Percentiles rank a stretch among this genome's conserved stretches.
Evolutionary conservation across 768 basidiomycete genomes (phyloP).

Genomic region (Rubroboletus satanas): DNA sequence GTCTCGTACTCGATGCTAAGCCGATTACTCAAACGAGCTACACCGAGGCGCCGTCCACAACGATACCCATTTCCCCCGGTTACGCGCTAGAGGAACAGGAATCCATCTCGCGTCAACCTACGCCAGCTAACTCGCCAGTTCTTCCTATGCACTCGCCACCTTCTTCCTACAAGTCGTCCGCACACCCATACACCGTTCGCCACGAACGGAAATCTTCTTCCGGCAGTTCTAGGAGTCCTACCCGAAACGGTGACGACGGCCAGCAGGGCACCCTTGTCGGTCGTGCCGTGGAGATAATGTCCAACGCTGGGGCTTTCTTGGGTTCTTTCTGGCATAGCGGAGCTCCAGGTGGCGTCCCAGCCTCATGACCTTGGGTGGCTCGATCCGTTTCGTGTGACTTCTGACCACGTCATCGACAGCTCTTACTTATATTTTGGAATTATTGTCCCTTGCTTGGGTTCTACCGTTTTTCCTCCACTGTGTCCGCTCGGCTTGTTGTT

Average conservation of each 20-base stretch:
- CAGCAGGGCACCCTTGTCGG: constrained; percentile 47
- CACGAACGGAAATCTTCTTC: constrained; percentile 20
- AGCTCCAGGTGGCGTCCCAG: constrained; percentile 15
- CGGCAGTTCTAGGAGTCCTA: constrained; percentile 24
- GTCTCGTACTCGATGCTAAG: constrained; percentile 28
- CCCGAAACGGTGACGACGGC: constrained; percentile 25
- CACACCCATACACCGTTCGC: neutral
- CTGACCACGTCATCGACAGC: too few species aligned
- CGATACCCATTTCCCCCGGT: constrained; percentile 24
- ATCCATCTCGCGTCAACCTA: constrained; percentile 43
- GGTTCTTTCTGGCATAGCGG: constrained; percentile 53
- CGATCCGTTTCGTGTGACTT: neutral
- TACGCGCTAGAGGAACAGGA: constrained; percentile 34
- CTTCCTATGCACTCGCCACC: constrained; percentile 29
- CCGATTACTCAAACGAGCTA: constrained; percentile 27
- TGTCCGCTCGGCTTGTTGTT: neutral
- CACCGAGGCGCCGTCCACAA: constrained; percentile 14
- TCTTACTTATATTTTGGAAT: constrained; percentile 34
- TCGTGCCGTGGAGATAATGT: constrained; percentile 75
- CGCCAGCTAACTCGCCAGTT: constrained; percentile 62
- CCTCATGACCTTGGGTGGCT: constrained; percentile 13
- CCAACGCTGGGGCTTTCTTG: constrained; percentile 72
- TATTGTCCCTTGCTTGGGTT: constrained; percentile 25
- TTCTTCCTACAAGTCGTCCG: constrained; percentile 6
- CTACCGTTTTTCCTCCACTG: neutral